Percentiles rank a stretch among this genome's conserved stretches.
phyloP scores from a whole-genome alignment of 2,329 filamentous ascomycete species.

The Phialocephala sp. region DNA sequence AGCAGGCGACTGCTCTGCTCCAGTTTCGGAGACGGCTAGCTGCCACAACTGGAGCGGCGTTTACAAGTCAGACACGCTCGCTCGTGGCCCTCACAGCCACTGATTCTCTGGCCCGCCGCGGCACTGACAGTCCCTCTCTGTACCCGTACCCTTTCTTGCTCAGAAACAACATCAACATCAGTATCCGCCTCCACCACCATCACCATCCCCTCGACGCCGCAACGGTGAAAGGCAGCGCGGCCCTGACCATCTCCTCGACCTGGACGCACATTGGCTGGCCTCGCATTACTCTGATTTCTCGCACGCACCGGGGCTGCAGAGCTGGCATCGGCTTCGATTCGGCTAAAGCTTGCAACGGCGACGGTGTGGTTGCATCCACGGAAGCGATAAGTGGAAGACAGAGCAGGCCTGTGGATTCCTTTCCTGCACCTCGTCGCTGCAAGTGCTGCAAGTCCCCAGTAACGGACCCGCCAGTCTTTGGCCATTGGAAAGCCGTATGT shows the following conservation, averaged over 20 bases:
- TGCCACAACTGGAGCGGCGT: slow-evolving; percentile 25
- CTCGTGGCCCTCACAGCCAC: slow-evolving; percentile 20
- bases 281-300: slow-evolving; percentile 12
- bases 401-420: slow-evolving; percentile 21
- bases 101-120: slow-evolving; percentile 4
- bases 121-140: slow-evolving; percentile 4
- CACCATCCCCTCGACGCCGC: neutral
- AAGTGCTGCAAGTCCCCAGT: slow-evolving; percentile 32
- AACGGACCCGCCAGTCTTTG: slow-evolving; percentile 32
- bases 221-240: neutral
- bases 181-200: slow-evolving; percentile 5
- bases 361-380: slow-evolving; percentile 33
- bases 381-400: slow-evolving; percentile 30
- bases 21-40: slow-evolving; percentile 32
- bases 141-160: slow-evolving; percentile 5
- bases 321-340: slow-evolving; percentile 29
- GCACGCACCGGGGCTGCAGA: slow-evolving; percentile 24
- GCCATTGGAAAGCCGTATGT: slow-evolving; percentile 40
- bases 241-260: slow-evolving; percentile 7
- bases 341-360: slow-evolving; percentile 34
- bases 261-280: slow-evolving; percentile 3
- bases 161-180: slow-evolving; percentile 8
- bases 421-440: slow-evolving; percentile 34
- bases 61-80: slow-evolving; percentile 26
- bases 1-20: slow-evolving; percentile 14